Evolutionary conservation across 2,329 filamentous ascomycete species (phyloP).

Genomic region (Fusarium brevicatenulatum): DNA sequence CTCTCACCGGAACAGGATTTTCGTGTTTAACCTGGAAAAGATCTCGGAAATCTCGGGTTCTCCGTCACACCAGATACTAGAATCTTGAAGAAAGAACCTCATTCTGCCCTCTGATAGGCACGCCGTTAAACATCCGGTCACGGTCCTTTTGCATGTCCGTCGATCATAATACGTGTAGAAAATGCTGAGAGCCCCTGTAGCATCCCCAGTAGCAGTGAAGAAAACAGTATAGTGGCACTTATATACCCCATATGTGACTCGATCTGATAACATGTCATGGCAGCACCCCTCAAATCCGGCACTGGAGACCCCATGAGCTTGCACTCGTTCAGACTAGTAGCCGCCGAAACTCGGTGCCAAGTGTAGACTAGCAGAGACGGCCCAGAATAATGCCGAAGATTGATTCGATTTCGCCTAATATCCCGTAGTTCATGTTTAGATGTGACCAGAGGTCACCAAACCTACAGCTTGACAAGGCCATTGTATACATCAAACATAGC

Average conservation of each 20-base stretch:
- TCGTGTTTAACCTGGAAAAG: not conserved
- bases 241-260: slow-evolving; percentile 19
- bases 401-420: slow-evolving; percentile 3
- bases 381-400: slow-evolving; percentile 12
- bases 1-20: slow-evolving; percentile 9
- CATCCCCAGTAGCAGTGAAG: not conserved
- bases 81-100: not conserved
- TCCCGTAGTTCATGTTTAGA: not conserved
- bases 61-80: not conserved
- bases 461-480: not conserved
- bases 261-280: slow-evolving; percentile 19
- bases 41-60: slow-evolving; percentile 17
- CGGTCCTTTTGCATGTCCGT: slow-evolving; percentile 17
- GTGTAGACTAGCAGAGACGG: not conserved
- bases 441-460: not conserved
- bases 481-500: slow-evolving; percentile 9
- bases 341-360: slow-evolving; percentile 11
- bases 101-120: not conserved
- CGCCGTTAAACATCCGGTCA: not conserved
- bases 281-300: slow-evolving; percentile 18
- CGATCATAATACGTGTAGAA: slow-evolving; percentile 20
- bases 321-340: slow-evolving; percentile 1
- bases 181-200: slow-evolving; percentile 13
- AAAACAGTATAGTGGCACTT: slow-evolving; percentile 10
- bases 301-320: not conserved